Conservation (phyloP, 2,329 filamentous ascomycete species). For the Byssochlamys sp. region DNA sequence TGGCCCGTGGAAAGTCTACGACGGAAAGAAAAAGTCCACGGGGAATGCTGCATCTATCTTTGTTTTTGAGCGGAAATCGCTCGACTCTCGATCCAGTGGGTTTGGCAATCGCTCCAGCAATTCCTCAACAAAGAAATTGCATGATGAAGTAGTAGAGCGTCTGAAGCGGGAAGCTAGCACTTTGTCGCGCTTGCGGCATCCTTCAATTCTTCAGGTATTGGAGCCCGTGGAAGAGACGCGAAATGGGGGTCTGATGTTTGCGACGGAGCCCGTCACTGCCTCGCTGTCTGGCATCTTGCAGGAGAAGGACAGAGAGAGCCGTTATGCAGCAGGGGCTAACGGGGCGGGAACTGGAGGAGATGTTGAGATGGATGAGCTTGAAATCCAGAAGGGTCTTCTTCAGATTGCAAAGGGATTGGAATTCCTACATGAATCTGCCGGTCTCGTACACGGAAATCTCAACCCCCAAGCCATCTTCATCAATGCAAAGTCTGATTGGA, state of each 20-base stretch:
- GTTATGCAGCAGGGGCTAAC: conserved; percentile 57
- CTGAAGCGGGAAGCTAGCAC: conserved; percentile 86
- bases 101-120: conserved; percentile 53
- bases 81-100: conserved; percentile 60
- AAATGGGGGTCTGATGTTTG: conserved; percentile 86
- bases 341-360: conserved; percentile 65
- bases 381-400: conserved; percentile 90
- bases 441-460: conserved; percentile 84
- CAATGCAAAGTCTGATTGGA: conserved; percentile 98
- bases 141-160: conserved; percentile 84
- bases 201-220: conserved; percentile 80
- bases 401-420: conserved; percentile 90
- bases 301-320: conserved; percentile 83
- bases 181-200: conserved; percentile 78
- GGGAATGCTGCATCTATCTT: conserved; percentile 85
- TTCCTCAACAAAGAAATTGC: conserved; percentile 63
- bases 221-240: conserved; percentile 93
- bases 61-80: conserved; percentile 79
- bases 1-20: conserved; percentile 94
- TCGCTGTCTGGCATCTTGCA: conserved; percentile 72
- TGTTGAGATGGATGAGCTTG: conserved; percentile 87
- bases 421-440: conserved; percentile 89
- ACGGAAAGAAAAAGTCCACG: conserved; percentile 92
- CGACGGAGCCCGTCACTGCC: conserved; percentile 80
- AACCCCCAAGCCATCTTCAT: conserved; percentile 89